phyloP scores from a whole-genome alignment of 768 basidiomycete genomes.

The Pulveroboletus ravenelii region DNA sequence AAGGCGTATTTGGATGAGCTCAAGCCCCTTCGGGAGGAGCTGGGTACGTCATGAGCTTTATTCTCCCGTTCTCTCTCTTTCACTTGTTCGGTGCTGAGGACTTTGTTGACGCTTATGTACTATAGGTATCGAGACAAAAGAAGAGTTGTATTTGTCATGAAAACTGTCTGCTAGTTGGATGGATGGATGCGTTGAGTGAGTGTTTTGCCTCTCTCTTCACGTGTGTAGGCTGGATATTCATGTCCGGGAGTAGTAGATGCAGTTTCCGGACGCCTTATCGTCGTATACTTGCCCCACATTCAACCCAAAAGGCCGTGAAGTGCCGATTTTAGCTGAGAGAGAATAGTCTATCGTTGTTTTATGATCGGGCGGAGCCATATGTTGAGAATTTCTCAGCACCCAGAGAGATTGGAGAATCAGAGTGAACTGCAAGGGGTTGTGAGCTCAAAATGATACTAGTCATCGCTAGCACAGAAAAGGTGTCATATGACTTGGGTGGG shows the following conservation, averaged over 20 bases:
- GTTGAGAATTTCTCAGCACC: too few relatives aligned
- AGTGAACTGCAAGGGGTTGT: too few relatives aligned
- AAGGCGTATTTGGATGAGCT: slow-evolving; percentile 90
- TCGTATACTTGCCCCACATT: slow-evolving; percentile 14
- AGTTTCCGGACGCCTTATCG: slow-evolving; percentile 15
- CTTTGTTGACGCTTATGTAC: not conserved
- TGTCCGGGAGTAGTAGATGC: slow-evolving; percentile 22
- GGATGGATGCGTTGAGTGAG: slow-evolving; percentile 19
- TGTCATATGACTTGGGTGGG: too few relatives aligned
- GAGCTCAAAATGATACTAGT: too few relatives aligned
- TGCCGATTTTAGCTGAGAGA: not conserved
- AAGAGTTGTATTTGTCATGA: slow-evolving; percentile 57
- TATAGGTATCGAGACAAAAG: slow-evolving; percentile 55
- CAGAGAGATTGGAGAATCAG: too few relatives aligned
- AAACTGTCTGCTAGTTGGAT: slow-evolving; percentile 2
- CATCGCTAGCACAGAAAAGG: too few relatives aligned
- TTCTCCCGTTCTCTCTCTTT: not conserved
- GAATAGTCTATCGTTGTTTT: not conserved
- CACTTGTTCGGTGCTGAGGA: not conserved
- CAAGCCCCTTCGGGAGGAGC: slow-evolving; percentile 82
- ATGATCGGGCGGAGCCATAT: too few relatives aligned
- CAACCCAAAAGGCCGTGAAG: slow-evolving; percentile 17
- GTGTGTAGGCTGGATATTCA: not conserved
- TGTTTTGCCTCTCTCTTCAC: not conserved
- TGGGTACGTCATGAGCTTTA: slow-evolving; percentile 51